phyloP scores from a whole-genome alignment of 148 eudicot genomes.

The Linanthus parryae region DNA sequence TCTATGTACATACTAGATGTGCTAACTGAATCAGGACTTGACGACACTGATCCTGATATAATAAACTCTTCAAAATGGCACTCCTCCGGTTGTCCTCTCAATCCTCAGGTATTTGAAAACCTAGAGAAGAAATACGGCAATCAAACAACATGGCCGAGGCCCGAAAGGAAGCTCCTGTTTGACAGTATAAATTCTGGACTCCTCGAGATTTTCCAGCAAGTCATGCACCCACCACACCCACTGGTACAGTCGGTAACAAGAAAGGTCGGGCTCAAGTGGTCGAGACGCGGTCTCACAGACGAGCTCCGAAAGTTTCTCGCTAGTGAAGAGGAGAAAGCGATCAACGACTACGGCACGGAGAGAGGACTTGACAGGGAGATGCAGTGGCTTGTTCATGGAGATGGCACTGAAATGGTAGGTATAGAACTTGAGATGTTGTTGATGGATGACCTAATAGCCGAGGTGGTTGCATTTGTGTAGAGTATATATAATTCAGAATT shows the following conservation, averaged over 20 bases:
- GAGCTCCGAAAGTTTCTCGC: constrained; percentile 40
- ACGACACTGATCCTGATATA: constrained; percentile 25
- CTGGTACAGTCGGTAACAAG: constrained; percentile 24
- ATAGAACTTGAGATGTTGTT: constrained; percentile 48
- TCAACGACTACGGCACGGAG: constrained; percentile 11
- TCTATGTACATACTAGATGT: constrained; percentile 50
- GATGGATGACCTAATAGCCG: constrained; percentile 62
- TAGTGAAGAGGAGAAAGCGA: constrained; percentile 22
- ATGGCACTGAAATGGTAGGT: constrained; percentile 41
- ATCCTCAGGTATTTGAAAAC: constrained; percentile 44
- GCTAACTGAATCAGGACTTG: constrained; percentile 37
- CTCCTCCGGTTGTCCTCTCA: constrained; percentile 40
- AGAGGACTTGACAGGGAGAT: constrained; percentile 36
- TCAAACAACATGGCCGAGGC: constrained; percentile 22
- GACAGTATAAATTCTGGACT: constrained; percentile 55
- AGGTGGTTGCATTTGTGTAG: too few relatives aligned
- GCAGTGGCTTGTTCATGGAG: constrained; percentile 39
- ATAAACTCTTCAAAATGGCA: constrained; percentile 44
- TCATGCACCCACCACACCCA: constrained; percentile 26
- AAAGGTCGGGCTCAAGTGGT: constrained; percentile 15
- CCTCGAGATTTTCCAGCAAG: constrained; percentile 27
- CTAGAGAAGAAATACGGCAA: constrained; percentile 62
- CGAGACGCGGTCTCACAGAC: constrained; percentile 20
- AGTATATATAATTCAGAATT: too few relatives aligned
- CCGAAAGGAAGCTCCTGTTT: constrained; percentile 63